A percentile compares a stretch with the other conserved stretches of the same genome.
Conservation (phyloP, 2,329 filamentous ascomycete species). For the Claviceps citrina region DNA sequence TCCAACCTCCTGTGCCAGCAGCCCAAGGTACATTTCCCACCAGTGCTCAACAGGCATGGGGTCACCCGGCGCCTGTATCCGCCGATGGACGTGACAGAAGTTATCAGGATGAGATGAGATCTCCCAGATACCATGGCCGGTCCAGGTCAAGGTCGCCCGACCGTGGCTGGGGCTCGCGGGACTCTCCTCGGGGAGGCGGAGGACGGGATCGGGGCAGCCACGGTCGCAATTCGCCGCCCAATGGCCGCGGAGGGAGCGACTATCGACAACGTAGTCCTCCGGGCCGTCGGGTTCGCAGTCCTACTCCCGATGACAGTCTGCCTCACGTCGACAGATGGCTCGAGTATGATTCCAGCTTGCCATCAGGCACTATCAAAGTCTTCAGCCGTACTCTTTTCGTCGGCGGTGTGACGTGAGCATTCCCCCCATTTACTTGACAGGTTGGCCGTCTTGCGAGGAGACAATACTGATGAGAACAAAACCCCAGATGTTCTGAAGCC, state of each 20-base stretch:
- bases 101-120: conserved; percentile 44
- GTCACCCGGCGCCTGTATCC: conserved; percentile 14
- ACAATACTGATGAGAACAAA: neutral
- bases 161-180: conserved; percentile 52
- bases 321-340: conserved; percentile 48
- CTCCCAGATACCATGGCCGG: conserved; percentile 43
- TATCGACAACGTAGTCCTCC: conserved; percentile 83
- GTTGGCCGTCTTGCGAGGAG: neutral
- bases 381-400: conserved; percentile 91
- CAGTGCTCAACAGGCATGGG: conserved; percentile 19
- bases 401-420: conserved; percentile 73
- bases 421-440: too few species aligned
- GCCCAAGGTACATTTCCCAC: conserved; percentile 28
- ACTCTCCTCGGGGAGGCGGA: conserved; percentile 46
- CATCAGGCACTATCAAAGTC: conserved; percentile 72
- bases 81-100: conserved; percentile 40
- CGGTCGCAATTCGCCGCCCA: conserved; percentile 46
- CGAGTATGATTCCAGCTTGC: conserved; percentile 60
- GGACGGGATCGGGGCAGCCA: conserved; percentile 56
- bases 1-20: conserved; percentile 25
- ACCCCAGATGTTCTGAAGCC: conserved; percentile 51
- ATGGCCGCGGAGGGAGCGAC: conserved; percentile 35
- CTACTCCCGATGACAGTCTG: conserved; percentile 32
- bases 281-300: conserved; percentile 50
- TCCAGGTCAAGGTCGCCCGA: conserved; percentile 70